Percentiles rank a stretch among this genome's conserved stretches.
phyloP scores from a whole-genome alignment of 805 yeast species.

The Candida patagonica region DNA sequence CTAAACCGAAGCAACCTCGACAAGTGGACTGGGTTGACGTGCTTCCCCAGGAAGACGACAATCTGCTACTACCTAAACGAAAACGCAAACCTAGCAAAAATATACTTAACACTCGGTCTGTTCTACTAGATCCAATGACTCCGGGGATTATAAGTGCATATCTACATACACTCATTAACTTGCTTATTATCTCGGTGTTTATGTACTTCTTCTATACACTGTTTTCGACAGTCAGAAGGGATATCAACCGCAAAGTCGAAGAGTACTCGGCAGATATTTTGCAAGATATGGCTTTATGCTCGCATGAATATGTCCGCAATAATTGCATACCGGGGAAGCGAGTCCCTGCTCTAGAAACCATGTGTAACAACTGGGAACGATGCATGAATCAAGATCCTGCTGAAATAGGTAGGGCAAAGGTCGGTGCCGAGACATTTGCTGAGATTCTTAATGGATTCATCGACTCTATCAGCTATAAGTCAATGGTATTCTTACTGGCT shows the following conservation, averaged over 20 bases:
- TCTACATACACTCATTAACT: slow-evolving; percentile 53
- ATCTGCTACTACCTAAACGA: too few relatives aligned
- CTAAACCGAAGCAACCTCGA: too few relatives aligned
- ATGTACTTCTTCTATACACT: slow-evolving; percentile 44
- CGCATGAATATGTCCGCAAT: slow-evolving; percentile 59
- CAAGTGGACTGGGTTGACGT: too few relatives aligned
- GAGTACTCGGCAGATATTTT: slow-evolving; percentile 49
- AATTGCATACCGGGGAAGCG: slow-evolving; percentile 55
- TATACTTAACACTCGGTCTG: too few relatives aligned
- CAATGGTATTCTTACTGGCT: slow-evolving; percentile 34
- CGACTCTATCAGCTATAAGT: slow-evolving; percentile 60
- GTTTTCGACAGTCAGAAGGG: slow-evolving; percentile 49
- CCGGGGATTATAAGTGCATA: slow-evolving; percentile 56
- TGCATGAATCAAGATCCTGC: slow-evolving; percentile 80
- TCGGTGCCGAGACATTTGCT: slow-evolving; percentile 77
- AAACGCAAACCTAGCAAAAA: too few relatives aligned
- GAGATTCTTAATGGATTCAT: slow-evolving; percentile 72
- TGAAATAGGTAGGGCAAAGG: slow-evolving; percentile 52
- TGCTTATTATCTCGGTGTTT: slow-evolving; percentile 41
- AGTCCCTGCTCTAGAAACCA: slow-evolving; percentile 64
- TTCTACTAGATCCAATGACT: slow-evolving; percentile 16
- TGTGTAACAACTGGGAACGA: slow-evolving; percentile 65
- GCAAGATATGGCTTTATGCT: slow-evolving; percentile 59
- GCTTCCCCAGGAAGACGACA: too few relatives aligned
- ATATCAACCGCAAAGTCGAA: slow-evolving; percentile 63